Percentiles rank a stretch among this genome's conserved stretches.
Conservation (phyloP, 257 asterid species). For the Oldenlandia corymbosa region DNA sequence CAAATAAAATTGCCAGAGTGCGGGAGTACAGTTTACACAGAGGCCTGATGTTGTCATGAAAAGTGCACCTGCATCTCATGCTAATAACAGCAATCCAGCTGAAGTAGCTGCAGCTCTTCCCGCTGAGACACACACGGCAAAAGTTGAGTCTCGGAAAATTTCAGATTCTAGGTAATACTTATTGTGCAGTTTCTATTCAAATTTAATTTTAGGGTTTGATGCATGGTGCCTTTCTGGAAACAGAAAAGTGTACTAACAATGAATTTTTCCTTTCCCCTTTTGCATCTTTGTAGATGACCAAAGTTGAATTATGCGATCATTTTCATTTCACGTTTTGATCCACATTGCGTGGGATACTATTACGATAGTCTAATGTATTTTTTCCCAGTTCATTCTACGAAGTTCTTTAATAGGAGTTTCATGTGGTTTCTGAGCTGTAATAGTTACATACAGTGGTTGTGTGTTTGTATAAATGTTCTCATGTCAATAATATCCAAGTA, state of each 20-base stretch:
- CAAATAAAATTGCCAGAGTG: conserved; percentile 50
- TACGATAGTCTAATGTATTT: neutral
- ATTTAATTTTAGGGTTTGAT: neutral
- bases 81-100: conserved; percentile 32
- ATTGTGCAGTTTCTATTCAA: neutral
- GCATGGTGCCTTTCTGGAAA: neutral
- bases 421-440: too few relatives aligned
- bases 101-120: conserved; percentile 44
- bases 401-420: neutral
- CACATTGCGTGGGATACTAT: neutral
- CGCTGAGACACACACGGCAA: conserved; percentile 33
- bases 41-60: conserved; percentile 42
- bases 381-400: neutral
- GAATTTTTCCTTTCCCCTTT: neutral
- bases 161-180: conserved; percentile 63
- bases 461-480: neutral
- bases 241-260: neutral
- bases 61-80: conserved; percentile 33
- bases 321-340: neutral
- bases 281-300: neutral
- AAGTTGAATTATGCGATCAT: neutral
- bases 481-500: neutral
- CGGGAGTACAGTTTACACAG: conserved; percentile 87
- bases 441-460: neutral
- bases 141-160: conserved; percentile 37